These are phyloP conservation scores for Tritrichomonas foetus DNA, from an alignment of 208 protist genomes.

Conservation along the genomic window DNA sequence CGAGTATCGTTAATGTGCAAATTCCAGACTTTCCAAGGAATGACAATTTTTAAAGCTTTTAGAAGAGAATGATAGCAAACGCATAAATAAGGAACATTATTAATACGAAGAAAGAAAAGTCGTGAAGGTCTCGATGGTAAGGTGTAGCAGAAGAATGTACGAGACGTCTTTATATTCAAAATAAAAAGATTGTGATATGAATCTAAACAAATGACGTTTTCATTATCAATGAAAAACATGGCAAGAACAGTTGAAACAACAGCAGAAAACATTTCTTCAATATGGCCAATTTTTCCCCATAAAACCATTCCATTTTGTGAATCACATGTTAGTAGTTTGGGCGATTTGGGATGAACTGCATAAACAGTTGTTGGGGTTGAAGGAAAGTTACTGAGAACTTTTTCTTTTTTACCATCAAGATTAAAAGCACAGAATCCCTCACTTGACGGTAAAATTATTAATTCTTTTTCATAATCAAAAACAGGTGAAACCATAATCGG, in stretches of 20 bases:
- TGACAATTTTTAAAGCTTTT: not conserved
- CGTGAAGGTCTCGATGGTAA: not conserved
- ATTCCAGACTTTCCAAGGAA: not conserved
- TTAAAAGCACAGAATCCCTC: not conserved
- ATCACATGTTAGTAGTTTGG: not conserved
- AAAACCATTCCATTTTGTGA: not conserved
- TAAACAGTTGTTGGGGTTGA: no score
- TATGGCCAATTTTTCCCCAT: not conserved
- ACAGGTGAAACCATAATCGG: not conserved
- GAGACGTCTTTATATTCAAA: not conserved
- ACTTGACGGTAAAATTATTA: not conserved
- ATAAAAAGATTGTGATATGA: not conserved
- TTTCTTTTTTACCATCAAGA: not conserved
- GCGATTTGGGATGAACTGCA: not conserved
- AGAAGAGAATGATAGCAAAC: not conserved
- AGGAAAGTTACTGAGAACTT: not conserved
- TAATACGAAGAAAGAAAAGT: not conserved
- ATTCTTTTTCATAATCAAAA: slow-evolving; percentile 6
- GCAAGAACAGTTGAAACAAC: not conserved
- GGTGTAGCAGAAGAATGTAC: not conserved
- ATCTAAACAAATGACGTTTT: not conserved
- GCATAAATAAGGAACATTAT: not conserved
- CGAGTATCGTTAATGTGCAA: not conserved
- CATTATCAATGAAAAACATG: not conserved
- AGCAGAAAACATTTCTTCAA: not conserved